A percentile compares a stretch with the other conserved stretches of the same genome.
Evolutionary conservation across 192 early-diverging fungal species (phyloP).

Genomic region (Coemansia sp.): DNA sequence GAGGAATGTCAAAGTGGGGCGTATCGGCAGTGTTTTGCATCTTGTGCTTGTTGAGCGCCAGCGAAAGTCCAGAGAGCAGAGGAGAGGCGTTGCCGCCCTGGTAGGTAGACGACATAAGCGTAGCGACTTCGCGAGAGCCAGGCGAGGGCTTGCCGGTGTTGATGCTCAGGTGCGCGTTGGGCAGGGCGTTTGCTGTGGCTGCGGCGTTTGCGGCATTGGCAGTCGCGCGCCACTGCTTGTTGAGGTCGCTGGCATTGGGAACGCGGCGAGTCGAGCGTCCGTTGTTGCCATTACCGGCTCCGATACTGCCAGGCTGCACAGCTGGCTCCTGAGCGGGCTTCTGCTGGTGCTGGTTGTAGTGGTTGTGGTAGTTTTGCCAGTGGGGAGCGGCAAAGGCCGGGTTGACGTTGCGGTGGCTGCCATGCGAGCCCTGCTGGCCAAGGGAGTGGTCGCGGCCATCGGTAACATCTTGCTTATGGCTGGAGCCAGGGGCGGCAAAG

Average conservation of each 20-base stretch:
- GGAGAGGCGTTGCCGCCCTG: conserved; percentile 40
- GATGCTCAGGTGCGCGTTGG: conserved; percentile 12
- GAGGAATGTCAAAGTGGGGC: conserved; percentile 33
- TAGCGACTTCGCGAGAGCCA: conserved; percentile 12
- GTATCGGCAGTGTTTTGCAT: conserved; percentile 12
- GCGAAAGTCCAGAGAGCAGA: conserved; percentile 46
- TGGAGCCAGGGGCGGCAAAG: conserved; percentile 22
- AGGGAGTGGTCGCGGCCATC: conserved; percentile 19
- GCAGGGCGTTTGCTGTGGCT: conserved; percentile 5
- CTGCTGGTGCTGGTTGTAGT: conserved; percentile 36
- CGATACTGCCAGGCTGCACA: conserved; percentile 6
- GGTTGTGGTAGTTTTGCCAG: conserved; percentile 50
- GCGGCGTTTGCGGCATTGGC: conserved; percentile 14
- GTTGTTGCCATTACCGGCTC: conserved; percentile 8
- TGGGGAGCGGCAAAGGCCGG: conserved; percentile 35
- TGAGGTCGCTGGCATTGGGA: conserved; percentile 45
- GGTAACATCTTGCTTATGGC: conserved; percentile 26
- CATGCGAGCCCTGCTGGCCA: conserved; percentile 43
- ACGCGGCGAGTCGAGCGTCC: conserved; percentile 36
- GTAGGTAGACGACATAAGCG: conserved; percentile 45
- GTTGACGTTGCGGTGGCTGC: conserved; percentile 30
- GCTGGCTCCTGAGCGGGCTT: conserved; percentile 34
- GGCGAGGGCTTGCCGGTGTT: conserved; percentile 18
- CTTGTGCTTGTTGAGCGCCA: conserved; percentile 49
- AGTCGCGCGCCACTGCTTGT: conserved; percentile 50